A percentile compares a stretch with the other conserved stretches of the same genome.
These are phyloP conservation scores for Elasticomyces elasticus DNA, from an alignment of 495 filamentous ascomycete species.

Conservation along the genomic window DNA sequence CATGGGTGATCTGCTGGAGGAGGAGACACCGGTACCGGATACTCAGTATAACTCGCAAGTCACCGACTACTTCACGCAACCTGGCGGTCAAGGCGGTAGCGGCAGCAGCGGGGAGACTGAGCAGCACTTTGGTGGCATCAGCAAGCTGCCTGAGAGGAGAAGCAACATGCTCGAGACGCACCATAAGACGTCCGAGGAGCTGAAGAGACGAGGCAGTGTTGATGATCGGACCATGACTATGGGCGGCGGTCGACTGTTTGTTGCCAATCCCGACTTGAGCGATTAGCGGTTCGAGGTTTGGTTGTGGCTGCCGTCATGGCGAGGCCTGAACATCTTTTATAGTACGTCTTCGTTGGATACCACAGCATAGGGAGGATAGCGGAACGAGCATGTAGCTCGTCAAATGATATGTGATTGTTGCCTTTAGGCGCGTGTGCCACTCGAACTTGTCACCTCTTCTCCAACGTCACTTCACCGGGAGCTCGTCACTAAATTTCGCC, in stretches of 20 bases:
- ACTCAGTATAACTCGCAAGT: constrained; percentile 31
- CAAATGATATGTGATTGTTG: background rate
- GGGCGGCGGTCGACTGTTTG: constrained; percentile 75
- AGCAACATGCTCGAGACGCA: constrained; percentile 44
- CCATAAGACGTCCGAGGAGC: constrained; percentile 64
- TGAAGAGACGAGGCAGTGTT: constrained; percentile 79
- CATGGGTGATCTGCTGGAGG: constrained; percentile 39
- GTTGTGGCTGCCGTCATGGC: background rate
- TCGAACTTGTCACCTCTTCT: too few relatives aligned
- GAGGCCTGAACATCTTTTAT: background rate
- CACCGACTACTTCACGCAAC: constrained; percentile 31
- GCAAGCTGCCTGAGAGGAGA: constrained; percentile 40
- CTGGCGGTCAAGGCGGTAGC: constrained; percentile 32
- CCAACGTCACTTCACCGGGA: constrained; percentile 10
- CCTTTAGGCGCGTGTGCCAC: constrained; percentile 1
- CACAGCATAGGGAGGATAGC: constrained; percentile 8
- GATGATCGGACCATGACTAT: constrained; percentile 81
- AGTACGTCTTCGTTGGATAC: constrained; percentile 11
- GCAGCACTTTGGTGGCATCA: constrained; percentile 46
- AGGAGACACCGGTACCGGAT: constrained; percentile 42
- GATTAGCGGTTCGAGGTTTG: constrained; percentile 36
- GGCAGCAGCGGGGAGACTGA: constrained; percentile 49
- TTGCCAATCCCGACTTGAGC: constrained; percentile 84
- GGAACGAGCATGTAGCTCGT: background rate
- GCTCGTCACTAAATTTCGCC: background rate